These are phyloP conservation scores for Mortierella alpina DNA, from an alignment of 192 early-diverging fungal species.

Conservation along the genomic window DNA sequence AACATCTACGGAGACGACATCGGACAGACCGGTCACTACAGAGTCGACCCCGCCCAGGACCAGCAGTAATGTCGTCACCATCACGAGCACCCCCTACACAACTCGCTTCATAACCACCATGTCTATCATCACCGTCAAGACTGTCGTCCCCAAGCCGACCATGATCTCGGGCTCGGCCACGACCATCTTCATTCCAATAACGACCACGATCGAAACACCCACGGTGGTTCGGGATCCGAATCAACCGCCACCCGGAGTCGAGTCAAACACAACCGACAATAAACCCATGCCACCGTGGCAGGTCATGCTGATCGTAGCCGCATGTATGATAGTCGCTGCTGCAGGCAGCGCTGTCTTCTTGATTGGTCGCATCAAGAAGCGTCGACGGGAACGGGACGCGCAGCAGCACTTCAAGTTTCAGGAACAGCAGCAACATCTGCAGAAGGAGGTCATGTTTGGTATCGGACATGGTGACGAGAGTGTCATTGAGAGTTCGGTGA, in stretches of 20 bases:
- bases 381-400: not conserved
- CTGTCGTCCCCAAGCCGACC: conserved; percentile 24
- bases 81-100: conserved; percentile 34
- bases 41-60: not conserved
- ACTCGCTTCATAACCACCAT: conserved; percentile 37
- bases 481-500: conserved; percentile 5
- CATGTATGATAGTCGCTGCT: conserved; percentile 8
- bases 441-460: not conserved
- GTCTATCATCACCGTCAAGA: conserved; percentile 24
- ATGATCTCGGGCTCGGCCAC: conserved; percentile 26
- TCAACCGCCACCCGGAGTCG: conserved; percentile 18
- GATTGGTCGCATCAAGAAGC: conserved; percentile 12
- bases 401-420: not conserved
- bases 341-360: conserved; percentile 9
- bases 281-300: conserved; percentile 24
- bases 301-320: conserved; percentile 25
- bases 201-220: not conserved
- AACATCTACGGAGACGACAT: conserved; percentile 1
- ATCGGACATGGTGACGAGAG: not conserved
- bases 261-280: not conserved
- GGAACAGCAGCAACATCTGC: not conserved
- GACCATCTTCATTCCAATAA: conserved; percentile 29
- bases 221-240: conserved; percentile 35
- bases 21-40: not conserved
- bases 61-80: not conserved